Conservation (phyloP, 75 land plant genomes). For the Picea sitchensis region DNA sequence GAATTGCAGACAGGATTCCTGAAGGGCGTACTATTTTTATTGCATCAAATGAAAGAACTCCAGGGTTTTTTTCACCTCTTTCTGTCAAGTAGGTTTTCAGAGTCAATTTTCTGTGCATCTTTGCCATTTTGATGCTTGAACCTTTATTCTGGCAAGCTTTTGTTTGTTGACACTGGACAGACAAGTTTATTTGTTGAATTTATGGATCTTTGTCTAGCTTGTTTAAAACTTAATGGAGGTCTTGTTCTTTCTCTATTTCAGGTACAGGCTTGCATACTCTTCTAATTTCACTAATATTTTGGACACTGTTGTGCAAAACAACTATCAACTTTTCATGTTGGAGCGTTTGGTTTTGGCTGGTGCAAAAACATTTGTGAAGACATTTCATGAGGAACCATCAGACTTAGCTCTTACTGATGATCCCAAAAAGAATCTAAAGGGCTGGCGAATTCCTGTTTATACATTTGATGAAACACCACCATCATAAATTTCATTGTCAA, state of each 20-base stretch:
- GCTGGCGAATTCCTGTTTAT: slow-evolving; percentile 69
- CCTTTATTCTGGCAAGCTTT: background rate
- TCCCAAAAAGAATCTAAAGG: slow-evolving; percentile 67
- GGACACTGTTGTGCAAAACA: slow-evolving; percentile 73
- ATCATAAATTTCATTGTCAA: no score
- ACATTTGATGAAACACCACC: no score
- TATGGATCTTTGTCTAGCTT: background rate
- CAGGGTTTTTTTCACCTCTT: slow-evolving; percentile 69
- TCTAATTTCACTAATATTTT: slow-evolving; percentile 66
- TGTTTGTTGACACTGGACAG: background rate
- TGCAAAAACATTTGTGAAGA: slow-evolving; percentile 72
- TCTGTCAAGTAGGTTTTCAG: slow-evolving; percentile 71
- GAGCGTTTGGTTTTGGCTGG: slow-evolving; percentile 72
- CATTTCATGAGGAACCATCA: slow-evolving; percentile 70
- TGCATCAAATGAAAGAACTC: slow-evolving; percentile 85
- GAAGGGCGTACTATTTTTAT: slow-evolving; percentile 77
- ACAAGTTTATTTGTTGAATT: no score
- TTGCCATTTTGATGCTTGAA: background rate
- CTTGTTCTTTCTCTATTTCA: slow-evolving; percentile 19
- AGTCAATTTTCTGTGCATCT: no score
- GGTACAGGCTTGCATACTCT: slow-evolving; percentile 70
- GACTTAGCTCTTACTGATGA: slow-evolving; percentile 86
- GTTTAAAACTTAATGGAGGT: background rate
- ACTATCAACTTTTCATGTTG: slow-evolving; percentile 85
- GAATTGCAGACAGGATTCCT: slow-evolving; percentile 73